Conservation (phyloP, 345 rosid species). For the Garcia nutans region DNA sequence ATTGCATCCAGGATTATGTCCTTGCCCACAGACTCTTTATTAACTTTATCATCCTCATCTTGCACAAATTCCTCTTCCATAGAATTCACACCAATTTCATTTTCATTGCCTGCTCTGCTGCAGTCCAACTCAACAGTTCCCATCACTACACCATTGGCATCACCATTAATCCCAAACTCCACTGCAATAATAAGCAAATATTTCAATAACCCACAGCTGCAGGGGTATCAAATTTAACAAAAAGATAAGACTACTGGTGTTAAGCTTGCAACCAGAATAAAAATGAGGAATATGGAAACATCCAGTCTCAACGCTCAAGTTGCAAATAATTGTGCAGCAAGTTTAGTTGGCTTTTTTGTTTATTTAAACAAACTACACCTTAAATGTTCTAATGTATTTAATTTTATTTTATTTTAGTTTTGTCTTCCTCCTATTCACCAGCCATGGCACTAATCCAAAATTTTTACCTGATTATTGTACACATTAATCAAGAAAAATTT, state of each 20-base stretch:
- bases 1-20: slow-evolving; percentile 34
- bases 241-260: not conserved
- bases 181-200: slow-evolving; percentile 44
- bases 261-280: not conserved
- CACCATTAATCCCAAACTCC: slow-evolving; percentile 66
- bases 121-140: slow-evolving; percentile 48
- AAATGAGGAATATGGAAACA: no score
- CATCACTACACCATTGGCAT: slow-evolving; percentile 45
- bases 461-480: no score
- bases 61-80: slow-evolving; percentile 43
- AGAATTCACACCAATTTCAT: slow-evolving; percentile 46
- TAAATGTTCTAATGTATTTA: not conserved
- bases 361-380: not conserved
- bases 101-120: slow-evolving; percentile 40
- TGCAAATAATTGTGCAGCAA: not conserved
- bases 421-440: not conserved
- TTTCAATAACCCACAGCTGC: not conserved
- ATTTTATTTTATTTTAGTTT: no score
- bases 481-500: no score
- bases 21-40: slow-evolving; percentile 36
- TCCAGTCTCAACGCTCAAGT: not conserved
- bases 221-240: not conserved
- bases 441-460: not conserved
- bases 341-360: not conserved
- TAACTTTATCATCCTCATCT: slow-evolving; percentile 46